These are phyloP conservation scores for Picochlorum sp. DNA, from an alignment of 139 green algal species.

Conservation along the genomic window DNA sequence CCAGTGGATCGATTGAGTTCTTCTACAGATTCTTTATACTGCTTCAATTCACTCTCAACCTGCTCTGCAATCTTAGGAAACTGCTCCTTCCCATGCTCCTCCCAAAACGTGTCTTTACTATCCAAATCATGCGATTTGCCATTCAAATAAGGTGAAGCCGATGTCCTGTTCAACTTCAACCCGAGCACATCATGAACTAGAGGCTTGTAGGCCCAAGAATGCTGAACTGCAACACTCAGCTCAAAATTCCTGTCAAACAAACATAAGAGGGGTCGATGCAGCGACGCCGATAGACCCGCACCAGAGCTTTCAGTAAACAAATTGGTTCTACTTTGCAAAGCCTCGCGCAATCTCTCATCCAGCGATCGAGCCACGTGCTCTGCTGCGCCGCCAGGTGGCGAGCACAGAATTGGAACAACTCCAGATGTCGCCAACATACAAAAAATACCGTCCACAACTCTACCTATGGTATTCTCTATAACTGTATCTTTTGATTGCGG, in stretches of 20 bases:
- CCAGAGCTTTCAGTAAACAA: constrained; percentile 59
- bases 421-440: constrained; percentile 79
- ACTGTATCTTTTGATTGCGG: constrained; percentile 71
- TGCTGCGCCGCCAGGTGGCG: constrained; percentile 75
- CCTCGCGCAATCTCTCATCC: constrained; percentile 66
- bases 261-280: constrained; percentile 84
- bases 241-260: constrained; percentile 98
- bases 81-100: constrained; percentile 46
- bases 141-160: constrained; percentile 1
- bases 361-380: constrained; percentile 83
- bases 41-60: constrained; percentile 60
- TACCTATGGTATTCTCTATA: constrained; percentile 69
- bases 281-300: constrained; percentile 41
- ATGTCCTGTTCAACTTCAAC: constrained; percentile 80
- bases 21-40: constrained; percentile 85
- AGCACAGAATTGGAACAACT: constrained; percentile 89
- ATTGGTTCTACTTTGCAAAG: constrained; percentile 62
- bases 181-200: constrained; percentile 94
- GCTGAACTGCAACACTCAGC: constrained; percentile 75
- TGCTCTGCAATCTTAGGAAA: constrained; percentile 79
- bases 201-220: constrained; percentile 93
- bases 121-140: constrained; percentile 74
- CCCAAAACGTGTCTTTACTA: constrained; percentile 78
- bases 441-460: constrained; percentile 89
- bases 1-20: constrained; percentile 80